Evolutionary conservation across 164 flowering plant species (phyloP).

Genomic region (Vitis amurensis): DNA sequence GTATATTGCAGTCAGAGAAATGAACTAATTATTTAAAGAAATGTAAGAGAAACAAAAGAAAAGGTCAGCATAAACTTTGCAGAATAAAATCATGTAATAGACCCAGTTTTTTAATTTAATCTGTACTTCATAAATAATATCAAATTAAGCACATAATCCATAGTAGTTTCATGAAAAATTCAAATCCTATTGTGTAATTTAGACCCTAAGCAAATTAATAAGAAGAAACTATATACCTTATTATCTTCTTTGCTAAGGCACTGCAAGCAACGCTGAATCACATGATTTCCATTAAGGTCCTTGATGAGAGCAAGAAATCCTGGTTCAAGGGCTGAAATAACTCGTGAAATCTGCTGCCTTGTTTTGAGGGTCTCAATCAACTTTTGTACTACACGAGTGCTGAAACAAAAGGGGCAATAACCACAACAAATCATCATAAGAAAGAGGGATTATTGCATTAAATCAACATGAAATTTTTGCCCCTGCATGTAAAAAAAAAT

Average conservation of each 20-base stretch:
- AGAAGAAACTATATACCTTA: conserved; percentile 39
- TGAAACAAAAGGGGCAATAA: conserved; percentile 20
- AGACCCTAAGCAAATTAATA: too few species aligned
- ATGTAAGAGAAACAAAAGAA: too few species aligned
- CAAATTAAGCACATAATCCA: too few species aligned
- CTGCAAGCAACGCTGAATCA: conserved; percentile 74
- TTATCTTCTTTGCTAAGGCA: conserved; percentile 63
- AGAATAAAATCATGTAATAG: too few species aligned
- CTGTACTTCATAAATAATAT: too few species aligned
- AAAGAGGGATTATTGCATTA: neutral
- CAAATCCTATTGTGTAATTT: too few species aligned
- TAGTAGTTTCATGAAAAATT: too few species aligned
- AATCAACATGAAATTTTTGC: neutral
- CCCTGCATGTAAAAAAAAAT: conserved; percentile 3
- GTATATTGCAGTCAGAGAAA: too few species aligned
- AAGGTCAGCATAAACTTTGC: too few species aligned
- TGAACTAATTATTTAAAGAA: too few species aligned
- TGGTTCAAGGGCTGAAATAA: conserved; percentile 60
- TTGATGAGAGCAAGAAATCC: conserved; percentile 70
- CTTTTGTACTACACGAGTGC: conserved; percentile 88
- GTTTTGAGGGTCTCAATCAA: conserved; percentile 68
- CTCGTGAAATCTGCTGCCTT: conserved; percentile 48
- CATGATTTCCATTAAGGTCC: conserved; percentile 88
- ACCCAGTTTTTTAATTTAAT: too few species aligned
- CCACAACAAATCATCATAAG: neutral